phyloP scores from a whole-genome alignment of 2,329 filamentous ascomycete species.

The Microcera coccophila region DNA sequence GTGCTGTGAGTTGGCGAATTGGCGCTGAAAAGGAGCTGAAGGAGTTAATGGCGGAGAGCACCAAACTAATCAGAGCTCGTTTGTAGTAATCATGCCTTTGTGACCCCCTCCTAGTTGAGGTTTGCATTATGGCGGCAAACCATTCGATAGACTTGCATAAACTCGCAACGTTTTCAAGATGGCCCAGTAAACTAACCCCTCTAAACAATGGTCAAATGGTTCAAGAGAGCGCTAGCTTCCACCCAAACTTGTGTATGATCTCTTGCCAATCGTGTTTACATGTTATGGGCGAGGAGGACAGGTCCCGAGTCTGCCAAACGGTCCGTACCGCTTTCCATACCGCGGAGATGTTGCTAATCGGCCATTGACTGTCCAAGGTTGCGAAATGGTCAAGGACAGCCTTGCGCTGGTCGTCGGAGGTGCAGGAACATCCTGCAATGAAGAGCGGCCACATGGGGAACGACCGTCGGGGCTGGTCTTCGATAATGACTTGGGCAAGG shows the following conservation, averaged over 20 bases:
- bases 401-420: constrained; percentile 21
- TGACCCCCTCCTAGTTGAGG: not conserved
- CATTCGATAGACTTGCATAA: too few relatives aligned
- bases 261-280: constrained; percentile 20
- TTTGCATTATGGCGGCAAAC: too few relatives aligned
- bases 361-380: constrained; percentile 21
- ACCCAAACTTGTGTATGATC: constrained; percentile 23
- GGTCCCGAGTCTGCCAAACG: constrained; percentile 21
- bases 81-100: not conserved
- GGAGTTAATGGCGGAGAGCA: constrained; percentile 6
- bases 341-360: constrained; percentile 22
- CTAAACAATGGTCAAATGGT: not conserved
- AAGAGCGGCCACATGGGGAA: constrained; percentile 26
- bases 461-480: constrained; percentile 17
- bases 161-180: too few relatives aligned
- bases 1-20: constrained; percentile 9
- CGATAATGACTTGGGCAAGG: constrained; percentile 19
- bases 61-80: constrained; percentile 5
- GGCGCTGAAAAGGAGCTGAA: constrained; percentile 6
- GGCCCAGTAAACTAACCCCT: too few relatives aligned
- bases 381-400: constrained; percentile 16
- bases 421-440: constrained; percentile 22
- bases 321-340: constrained; percentile 20
- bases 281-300: constrained; percentile 4
- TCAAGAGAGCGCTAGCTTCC: constrained; percentile 18